Conservation (phyloP, 192 early-diverging fungal genomes). For the Podila horticola region DNA sequence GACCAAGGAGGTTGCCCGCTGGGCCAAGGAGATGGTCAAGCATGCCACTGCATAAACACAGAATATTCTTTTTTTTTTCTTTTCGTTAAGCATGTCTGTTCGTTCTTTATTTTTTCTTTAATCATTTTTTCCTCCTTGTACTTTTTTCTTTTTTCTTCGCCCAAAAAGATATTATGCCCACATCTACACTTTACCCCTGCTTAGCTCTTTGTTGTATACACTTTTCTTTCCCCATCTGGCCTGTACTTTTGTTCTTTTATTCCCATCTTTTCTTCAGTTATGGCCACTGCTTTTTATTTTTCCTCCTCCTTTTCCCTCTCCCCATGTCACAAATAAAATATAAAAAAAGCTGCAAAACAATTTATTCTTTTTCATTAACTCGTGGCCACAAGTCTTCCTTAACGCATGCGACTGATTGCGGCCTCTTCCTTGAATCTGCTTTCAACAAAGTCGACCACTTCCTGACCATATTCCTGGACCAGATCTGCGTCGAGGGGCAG, state of each 20-base stretch:
- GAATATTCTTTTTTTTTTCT: background rate
- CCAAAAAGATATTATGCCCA: conserved; percentile 27
- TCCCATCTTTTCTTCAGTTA: conserved; percentile 11
- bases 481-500: conserved; percentile 56
- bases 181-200: conserved; percentile 4
- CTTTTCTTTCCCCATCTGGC: background rate
- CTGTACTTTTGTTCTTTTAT: conserved; percentile 7
- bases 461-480: conserved; percentile 61
- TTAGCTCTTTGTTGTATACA: background rate
- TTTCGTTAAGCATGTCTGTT: background rate
- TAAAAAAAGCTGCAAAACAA: background rate
- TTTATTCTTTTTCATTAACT: background rate
- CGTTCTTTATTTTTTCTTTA: background rate
- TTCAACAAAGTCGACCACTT: conserved; percentile 63
- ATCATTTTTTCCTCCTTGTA: background rate
- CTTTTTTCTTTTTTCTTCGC: conserved; percentile 4
- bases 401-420: conserved; percentile 36
- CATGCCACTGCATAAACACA: conserved; percentile 56
- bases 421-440: conserved; percentile 58
- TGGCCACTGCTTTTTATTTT: conserved; percentile 5
- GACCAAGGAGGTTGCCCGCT: conserved; percentile 71
- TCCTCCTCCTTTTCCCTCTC: conserved; percentile 1
- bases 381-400: background rate
- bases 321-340: background rate
- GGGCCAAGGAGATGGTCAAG: conserved; percentile 77